A percentile compares a stretch with the other conserved stretches of the same genome.
Evolutionary conservation across 2,329 filamentous ascomycete species (phyloP).

Genomic region (Pseudogymnoascus sp.): DNA sequence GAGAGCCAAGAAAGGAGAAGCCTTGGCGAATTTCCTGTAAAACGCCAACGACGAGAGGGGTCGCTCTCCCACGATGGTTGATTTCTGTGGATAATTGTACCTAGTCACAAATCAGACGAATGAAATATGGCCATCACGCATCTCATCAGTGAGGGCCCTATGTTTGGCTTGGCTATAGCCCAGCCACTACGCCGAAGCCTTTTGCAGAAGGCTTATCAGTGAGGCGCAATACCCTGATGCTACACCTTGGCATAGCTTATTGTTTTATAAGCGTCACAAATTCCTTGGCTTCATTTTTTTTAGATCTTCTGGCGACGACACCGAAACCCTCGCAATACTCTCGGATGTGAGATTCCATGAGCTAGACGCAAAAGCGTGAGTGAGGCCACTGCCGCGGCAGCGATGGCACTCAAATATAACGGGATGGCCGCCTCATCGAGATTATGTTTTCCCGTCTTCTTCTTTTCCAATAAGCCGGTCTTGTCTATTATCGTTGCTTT

Average conservation of each 20-base stretch:
- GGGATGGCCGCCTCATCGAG: not conserved
- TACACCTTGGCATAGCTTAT: not conserved
- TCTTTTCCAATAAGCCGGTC: not conserved
- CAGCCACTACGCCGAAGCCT: not conserved
- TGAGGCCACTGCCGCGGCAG: not conserved
- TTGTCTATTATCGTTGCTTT: not conserved
- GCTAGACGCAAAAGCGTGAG: not conserved
- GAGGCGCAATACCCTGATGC: slow-evolving; percentile 1
- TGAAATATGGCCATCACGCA: not conserved
- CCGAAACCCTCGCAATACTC: not conserved
- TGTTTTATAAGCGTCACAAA: slow-evolving; percentile 1
- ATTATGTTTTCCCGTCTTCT: not conserved
- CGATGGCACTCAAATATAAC: not conserved
- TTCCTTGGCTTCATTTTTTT: slow-evolving; percentile 6
- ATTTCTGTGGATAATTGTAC: not conserved
- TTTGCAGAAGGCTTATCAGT: not conserved
- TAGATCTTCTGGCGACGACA: not conserved
- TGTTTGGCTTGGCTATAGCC: slow-evolving; percentile 3
- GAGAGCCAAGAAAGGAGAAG: slow-evolving; percentile 3
- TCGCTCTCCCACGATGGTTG: not conserved
- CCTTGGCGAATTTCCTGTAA: not conserved
- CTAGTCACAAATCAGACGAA: not conserved
- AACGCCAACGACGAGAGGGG: not conserved
- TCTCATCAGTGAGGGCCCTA: not conserved
- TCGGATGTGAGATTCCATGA: not conserved